Conservation (phyloP, 1,284 basidiomycete species). For the Exobasidium rhododendri region DNA sequence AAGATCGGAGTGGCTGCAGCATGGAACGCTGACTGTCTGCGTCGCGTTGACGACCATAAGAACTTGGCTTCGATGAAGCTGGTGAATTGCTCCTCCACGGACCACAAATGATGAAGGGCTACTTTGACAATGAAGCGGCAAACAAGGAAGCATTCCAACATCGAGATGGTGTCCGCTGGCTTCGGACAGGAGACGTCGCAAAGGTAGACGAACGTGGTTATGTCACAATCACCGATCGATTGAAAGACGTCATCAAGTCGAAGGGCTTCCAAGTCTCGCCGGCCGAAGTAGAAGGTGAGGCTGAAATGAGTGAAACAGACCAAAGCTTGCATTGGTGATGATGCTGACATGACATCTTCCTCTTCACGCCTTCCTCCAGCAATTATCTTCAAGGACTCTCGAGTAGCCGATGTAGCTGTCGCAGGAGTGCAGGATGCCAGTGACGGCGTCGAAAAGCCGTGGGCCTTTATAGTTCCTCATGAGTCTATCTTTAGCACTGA, state of each 20-base stretch:
- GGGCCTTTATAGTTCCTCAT: constrained; percentile 19
- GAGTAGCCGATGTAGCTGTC: constrained; percentile 38
- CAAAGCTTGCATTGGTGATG: not conserved
- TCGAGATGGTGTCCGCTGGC: constrained; percentile 19
- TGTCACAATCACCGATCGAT: constrained; percentile 44
- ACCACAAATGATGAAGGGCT: constrained; percentile 53
- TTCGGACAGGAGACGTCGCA: constrained; percentile 50
- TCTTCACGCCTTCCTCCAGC: not conserved
- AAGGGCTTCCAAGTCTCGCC: constrained; percentile 53
- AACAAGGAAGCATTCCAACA: constrained; percentile 33
- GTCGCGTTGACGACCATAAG: constrained; percentile 6
- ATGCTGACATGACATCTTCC: not conserved
- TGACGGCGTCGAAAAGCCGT: constrained; percentile 37
- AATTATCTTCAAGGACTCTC: constrained; percentile 26
- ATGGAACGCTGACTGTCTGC: not conserved
- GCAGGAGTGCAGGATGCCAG: constrained; percentile 28
- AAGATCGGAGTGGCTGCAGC: not conserved
- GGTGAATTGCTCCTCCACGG: constrained; percentile 50
- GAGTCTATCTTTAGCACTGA: constrained; percentile 17
- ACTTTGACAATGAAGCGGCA: constrained; percentile 48
- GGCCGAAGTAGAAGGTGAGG: constrained; percentile 42
- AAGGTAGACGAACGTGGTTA: constrained; percentile 41
- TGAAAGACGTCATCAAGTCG: constrained; percentile 54
- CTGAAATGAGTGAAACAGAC: not conserved
- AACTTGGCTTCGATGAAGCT: constrained; percentile 34